Evolutionary conservation across 805 yeast species (phyloP), one percentile per base, ranked within the genome.

Genomic region (baker's yeast (Saccharomyces cerevisiae)): DNA sequence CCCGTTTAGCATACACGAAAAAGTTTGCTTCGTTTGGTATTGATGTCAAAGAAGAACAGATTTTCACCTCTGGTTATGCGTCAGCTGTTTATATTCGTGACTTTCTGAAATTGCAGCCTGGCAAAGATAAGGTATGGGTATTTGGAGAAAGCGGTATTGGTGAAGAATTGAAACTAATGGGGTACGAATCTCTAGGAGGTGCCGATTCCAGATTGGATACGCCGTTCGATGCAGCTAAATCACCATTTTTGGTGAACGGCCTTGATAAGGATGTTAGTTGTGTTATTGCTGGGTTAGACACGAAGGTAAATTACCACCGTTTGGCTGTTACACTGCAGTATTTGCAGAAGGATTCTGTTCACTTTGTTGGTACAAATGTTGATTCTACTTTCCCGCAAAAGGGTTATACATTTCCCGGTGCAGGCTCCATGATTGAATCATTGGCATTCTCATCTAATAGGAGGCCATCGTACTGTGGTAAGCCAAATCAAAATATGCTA

Each of bases 381-480:
- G 99, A 94, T 70, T 86, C 96, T 1, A 94, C 99, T 0, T 94
- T 83, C 75, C 99, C 99, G 1, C 81, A 87, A 55, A 84, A 87
- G 70, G 97, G 96, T 1, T 76, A 81, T 61, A 79, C 88, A 50
- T 78, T 94, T 50, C 96, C 97, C 21, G 99, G 99, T 30, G 98
- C 99, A 1, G 99, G 99, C 1, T 84, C 97, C 1, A 80, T 89
- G 59, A 84, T 92, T 47, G 87, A 89, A 60, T 78, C 90, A 0
- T 83, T 89, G 17, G 81, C 88, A 1, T 82, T 73, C 60, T 84
- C 92, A 11, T 73, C 88, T 24, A 91, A 89, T n/a, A 79, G 97
- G 60, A 73, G 79, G 57, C 98, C 99, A 1, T 83, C 84, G 53
- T 86, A 92, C 2, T 87, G 97, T 63, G 99, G 99, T 53, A 94